Percentiles rank a stretch among this genome's conserved stretches.
phyloP scores from a whole-genome alignment of 1,284 basidiomycete species.

The Sanguinoderma infundibulare region DNA sequence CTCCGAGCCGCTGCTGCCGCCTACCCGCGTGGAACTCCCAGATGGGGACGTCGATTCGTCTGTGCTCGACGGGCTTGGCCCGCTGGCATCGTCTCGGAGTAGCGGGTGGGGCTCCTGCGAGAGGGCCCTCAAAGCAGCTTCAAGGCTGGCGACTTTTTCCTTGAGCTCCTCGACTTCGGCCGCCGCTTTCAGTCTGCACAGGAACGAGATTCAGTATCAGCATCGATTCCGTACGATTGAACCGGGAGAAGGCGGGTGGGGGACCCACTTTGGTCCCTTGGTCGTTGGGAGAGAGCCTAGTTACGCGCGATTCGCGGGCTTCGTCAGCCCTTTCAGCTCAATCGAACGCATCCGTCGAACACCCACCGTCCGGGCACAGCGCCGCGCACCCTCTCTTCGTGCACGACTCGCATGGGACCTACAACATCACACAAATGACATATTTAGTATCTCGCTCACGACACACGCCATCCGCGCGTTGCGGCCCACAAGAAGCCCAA shows the following conservation, averaged over 20 bases:
- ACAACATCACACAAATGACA: background rate
- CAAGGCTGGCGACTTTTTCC: constrained; percentile 60
- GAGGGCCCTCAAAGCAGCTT: constrained; percentile 55
- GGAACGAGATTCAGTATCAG: background rate
- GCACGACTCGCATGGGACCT: constrained; percentile 58
- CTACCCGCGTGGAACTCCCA: background rate
- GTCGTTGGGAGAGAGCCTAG: constrained; percentile 61
- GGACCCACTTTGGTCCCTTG: constrained; percentile 48
- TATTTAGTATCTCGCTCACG: background rate
- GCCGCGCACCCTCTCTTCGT: constrained; percentile 68
- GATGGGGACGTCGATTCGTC: background rate
- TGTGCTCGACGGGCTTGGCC: background rate
- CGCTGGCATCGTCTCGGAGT: constrained; percentile 27
- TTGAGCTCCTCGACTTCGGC: constrained; percentile 71
- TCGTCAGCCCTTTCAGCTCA: background rate
- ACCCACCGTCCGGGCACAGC: constrained; percentile 70
- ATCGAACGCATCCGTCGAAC: background rate
- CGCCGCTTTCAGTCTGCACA: constrained; percentile 52
- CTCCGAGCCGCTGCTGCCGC: background rate
- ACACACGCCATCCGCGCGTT: background rate
- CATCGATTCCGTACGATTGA: background rate
- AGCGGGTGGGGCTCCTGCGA: constrained; percentile 53
- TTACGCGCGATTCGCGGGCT: background rate
- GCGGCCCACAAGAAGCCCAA: background rate
- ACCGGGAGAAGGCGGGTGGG: background rate